phyloP scores from a whole-genome alignment of 192 early-diverging fungal species.

The Backusella liffmaniae region DNA sequence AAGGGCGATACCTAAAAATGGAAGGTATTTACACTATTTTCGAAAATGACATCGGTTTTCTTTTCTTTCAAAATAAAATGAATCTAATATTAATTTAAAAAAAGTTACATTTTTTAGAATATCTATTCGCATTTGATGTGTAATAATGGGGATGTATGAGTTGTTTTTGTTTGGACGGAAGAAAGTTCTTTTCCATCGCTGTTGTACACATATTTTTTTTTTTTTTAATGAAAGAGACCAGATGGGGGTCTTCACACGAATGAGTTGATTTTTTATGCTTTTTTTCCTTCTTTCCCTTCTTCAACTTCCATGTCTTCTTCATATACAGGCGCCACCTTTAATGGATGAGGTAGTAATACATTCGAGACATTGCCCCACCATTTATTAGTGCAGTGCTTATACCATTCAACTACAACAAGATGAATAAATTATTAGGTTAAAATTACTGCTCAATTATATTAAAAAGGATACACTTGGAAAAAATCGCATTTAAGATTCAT shows the following conservation, averaged over 20 bases:
- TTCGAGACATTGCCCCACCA: slow-evolving; percentile 66
- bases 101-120: neutral
- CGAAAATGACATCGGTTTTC: neutral
- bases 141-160: neutral
- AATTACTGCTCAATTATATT: neutral
- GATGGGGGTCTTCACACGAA: neutral
- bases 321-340: slow-evolving; percentile 34
- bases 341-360: slow-evolving; percentile 56
- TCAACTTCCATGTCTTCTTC: neutral
- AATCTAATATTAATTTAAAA: neutral
- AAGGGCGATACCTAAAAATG: neutral
- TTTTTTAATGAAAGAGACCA: neutral
- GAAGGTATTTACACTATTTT: neutral
- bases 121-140: neutral
- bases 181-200: neutral
- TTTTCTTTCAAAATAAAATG: neutral
- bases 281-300: neutral
- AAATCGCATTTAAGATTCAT: neutral
- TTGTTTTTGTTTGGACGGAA: neutral
- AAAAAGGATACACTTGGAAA: neutral
- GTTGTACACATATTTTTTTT: neutral
- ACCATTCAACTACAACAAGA: slow-evolving; percentile 53
- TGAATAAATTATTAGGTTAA: neutral
- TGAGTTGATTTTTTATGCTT: neutral
- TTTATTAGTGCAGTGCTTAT: slow-evolving; percentile 39